A percentile compares a stretch with the other conserved stretches of the same genome.
These are phyloP conservation scores for Paecilomyces formosus DNA, from an alignment of 2,329 filamentous ascomycete genomes.

Conservation along the genomic window DNA sequence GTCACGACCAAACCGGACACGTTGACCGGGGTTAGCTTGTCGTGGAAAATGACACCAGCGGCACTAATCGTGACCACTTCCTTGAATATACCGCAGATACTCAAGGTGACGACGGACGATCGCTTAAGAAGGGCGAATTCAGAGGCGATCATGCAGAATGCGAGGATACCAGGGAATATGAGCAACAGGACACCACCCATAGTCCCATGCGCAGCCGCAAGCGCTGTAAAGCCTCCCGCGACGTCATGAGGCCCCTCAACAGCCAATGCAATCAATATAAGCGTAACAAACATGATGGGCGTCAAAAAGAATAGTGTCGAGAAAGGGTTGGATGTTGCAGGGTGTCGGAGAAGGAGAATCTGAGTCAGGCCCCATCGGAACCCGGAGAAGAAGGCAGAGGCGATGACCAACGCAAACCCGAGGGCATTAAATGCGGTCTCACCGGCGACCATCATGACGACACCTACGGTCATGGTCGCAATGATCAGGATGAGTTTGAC, in stretches of 20 bases:
- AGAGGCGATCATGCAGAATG: conserved; percentile 92
- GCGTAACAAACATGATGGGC: conserved; percentile 85
- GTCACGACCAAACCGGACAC: conserved; percentile 81
- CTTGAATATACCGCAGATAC: conserved; percentile 97
- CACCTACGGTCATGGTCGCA: conserved; percentile 80
- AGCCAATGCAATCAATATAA: conserved; percentile 73
- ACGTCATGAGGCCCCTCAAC: conserved; percentile 73
- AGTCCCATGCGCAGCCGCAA: conserved; percentile 62
- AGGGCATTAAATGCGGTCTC: conserved; percentile 82
- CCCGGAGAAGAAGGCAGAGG: conserved; percentile 87
- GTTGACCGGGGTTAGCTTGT: conserved; percentile 80
- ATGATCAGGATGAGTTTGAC: conserved; percentile 83
- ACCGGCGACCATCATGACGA: conserved; percentile 97
- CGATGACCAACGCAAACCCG: conserved; percentile 88
- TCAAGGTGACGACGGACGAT: conserved; percentile 90
- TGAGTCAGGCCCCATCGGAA: conserved; percentile 99
- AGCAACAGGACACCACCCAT: conserved; percentile 64
- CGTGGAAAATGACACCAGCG: conserved; percentile 80
- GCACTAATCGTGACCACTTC: conserved; percentile 94
- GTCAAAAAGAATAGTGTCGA: conserved; percentile 97
- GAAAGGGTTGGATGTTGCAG: conserved; percentile 92
- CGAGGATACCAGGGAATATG: conserved; percentile 81
- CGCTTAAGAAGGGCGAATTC: conserved; percentile 94
- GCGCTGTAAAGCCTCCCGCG: conserved; percentile 53
- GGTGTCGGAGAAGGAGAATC: conserved; percentile 86